These are phyloP conservation scores for Halophytophthora polymorphica DNA, from an alignment of 352 stramenopile species.

Conservation along the genomic window DNA sequence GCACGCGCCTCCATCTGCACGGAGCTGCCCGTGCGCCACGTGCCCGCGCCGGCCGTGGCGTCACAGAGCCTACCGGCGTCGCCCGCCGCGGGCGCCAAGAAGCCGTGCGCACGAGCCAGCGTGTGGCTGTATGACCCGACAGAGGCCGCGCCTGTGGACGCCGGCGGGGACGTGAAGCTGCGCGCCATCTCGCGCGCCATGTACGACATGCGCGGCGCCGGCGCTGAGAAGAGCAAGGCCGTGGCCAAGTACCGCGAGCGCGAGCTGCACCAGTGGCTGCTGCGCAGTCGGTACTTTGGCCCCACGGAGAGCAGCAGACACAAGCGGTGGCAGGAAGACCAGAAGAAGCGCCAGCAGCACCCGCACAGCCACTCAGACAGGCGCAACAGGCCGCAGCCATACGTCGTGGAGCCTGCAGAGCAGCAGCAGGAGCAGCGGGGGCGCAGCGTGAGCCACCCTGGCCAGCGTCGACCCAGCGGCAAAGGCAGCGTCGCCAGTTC, in stretches of 20 bases:
- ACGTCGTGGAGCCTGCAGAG: constrained; percentile 4
- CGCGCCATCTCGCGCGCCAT: constrained; percentile 71
- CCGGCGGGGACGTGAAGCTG: constrained; percentile 56
- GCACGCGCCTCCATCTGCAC: constrained; percentile 26
- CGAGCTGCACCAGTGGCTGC: constrained; percentile 45
- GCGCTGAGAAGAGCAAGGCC: constrained; percentile 52
- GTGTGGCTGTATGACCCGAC: constrained; percentile 70
- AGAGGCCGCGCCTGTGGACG: constrained; percentile 25
- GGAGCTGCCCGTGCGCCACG: constrained; percentile 21
- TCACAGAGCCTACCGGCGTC: constrained; percentile 24
- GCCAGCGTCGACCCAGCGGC: constrained; percentile 14
- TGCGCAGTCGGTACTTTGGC: constrained; percentile 74
- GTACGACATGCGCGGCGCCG: constrained; percentile 67
- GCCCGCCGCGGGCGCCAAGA: constrained; percentile 14
- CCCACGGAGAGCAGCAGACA: constrained; percentile 74
- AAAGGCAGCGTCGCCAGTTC: constrained; percentile 7
- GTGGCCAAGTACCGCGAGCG: constrained; percentile 56
- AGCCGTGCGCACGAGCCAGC: constrained; percentile 33
- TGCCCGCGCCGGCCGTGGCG: constrained; percentile 20
- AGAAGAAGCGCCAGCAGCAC: constrained; percentile 55
- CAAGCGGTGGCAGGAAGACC: constrained; percentile 71
- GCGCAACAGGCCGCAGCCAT: constrained; percentile 6
- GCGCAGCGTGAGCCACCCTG: constrained; percentile 40
- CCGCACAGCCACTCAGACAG: constrained; percentile 21
- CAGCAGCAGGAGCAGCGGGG: constrained; percentile 17